Evolutionary conservation across 2,329 filamentous ascomycete genomes (phyloP).

Genomic region (Fusarium annulatum): DNA sequence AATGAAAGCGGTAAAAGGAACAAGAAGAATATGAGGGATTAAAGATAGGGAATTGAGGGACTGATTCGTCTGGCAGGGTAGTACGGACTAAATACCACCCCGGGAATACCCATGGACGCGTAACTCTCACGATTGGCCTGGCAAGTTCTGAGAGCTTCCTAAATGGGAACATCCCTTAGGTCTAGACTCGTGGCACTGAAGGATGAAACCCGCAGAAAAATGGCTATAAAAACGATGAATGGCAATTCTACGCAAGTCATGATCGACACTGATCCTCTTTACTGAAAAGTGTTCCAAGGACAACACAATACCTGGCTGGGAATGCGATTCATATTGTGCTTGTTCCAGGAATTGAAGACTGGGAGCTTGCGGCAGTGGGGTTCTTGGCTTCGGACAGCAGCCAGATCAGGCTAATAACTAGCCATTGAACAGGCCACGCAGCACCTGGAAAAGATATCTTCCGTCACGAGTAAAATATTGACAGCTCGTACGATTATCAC

Average conservation of each 20-base stretch:
- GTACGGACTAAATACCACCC: background rate
- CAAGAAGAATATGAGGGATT: background rate
- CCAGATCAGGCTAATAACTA: background rate
- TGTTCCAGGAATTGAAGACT: fast-evolving
- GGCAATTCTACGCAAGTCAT: fast-evolving
- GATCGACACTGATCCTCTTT: fast-evolving
- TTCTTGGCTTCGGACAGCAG: background rate
- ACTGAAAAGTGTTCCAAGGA: fast-evolving
- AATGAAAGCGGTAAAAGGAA: too few species aligned
- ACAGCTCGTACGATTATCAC: fast-evolving
- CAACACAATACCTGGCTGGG: fast-evolving
- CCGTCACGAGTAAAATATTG: fast-evolving
- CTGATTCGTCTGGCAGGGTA: background rate
- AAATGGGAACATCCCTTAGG: background rate
- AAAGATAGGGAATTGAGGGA: background rate
- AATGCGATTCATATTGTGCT: background rate
- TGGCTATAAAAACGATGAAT: fast-evolving
- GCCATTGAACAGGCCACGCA: background rate
- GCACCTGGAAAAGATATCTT: background rate
- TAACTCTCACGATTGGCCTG: background rate
- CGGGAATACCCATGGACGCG: background rate
- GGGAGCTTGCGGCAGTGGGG: background rate
- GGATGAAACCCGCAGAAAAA: fast-evolving
- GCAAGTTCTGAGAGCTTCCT: background rate
- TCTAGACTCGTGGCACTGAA: background rate